A percentile compares a stretch with the other conserved stretches of the same genome.
Conservation (phyloP, 371 early-diverging fungal species). For the Parasitella parasitica region DNA sequence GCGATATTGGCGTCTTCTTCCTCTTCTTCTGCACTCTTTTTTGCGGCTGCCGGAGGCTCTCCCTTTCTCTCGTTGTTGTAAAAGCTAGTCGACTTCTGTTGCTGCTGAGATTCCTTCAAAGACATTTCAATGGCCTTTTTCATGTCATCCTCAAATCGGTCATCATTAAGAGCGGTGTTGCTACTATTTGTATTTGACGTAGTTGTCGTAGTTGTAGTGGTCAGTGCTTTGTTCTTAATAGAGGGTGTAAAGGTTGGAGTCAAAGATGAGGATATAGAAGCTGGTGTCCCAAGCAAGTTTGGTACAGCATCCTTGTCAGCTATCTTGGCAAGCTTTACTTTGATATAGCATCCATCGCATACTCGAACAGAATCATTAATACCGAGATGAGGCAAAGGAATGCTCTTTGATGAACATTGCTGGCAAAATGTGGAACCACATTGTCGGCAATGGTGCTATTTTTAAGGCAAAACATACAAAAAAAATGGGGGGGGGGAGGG, state of each 20-base stretch:
- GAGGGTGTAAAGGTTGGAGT: conserved; percentile 10
- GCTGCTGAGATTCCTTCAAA: conserved; percentile 68
- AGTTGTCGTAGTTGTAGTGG: conserved; percentile 3
- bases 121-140: conserved; percentile 87
- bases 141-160: conserved; percentile 82
- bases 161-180: conserved; percentile 6
- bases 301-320: conserved; percentile 17
- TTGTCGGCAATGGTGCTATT: conserved; percentile 91
- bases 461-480: too few species aligned
- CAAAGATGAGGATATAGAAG: conserved; percentile 21
- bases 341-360: conserved; percentile 86
- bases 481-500: background rate
- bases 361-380: conserved; percentile 89
- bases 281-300: conserved; percentile 12
- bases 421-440: conserved; percentile 93
- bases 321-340: conserved; percentile 52
- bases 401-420: conserved; percentile 83
- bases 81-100: conserved; percentile 2
- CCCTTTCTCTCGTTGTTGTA: background rate
- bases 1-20: conserved; percentile 87
- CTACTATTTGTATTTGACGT: conserved; percentile 1
- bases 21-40: background rate
- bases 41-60: background rate
- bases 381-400: conserved; percentile 83
- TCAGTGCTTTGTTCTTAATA: conserved; percentile 10